Evolutionary conservation across 768 basidiomycete genomes (phyloP).

Genomic region (Suillus occidentalis): DNA sequence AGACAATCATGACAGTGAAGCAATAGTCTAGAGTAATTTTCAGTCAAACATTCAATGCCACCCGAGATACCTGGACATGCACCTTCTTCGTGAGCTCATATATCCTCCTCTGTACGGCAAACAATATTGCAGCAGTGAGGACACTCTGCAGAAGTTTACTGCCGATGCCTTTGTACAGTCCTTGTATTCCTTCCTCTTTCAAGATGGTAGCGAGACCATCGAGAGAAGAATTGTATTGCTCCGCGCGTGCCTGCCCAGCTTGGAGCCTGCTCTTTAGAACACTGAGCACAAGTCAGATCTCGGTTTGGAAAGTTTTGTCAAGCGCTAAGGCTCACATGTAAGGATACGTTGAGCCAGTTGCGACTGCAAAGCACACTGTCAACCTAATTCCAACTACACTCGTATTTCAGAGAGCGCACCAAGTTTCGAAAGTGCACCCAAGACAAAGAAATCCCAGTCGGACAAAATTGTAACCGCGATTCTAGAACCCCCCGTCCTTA

Average conservation of each 20-base stretch:
- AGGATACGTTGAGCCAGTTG: constrained; percentile 66
- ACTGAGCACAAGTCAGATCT: constrained; percentile 23
- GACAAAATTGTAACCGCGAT: constrained; percentile 53
- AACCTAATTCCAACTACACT: neutral
- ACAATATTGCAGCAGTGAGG: constrained; percentile 90
- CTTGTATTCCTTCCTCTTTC: constrained; percentile 74
- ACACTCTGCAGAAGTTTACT: constrained; percentile 93
- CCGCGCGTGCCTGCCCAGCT: constrained; percentile 66
- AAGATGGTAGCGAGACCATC: constrained; percentile 80
- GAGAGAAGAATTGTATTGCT: constrained; percentile 72
- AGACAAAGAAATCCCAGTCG: constrained; percentile 90
- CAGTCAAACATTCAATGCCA: neutral
- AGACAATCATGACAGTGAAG: neutral
- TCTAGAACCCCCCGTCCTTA: constrained; percentile 47
- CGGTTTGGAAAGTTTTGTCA: neutral
- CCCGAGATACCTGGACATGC: constrained; percentile 1
- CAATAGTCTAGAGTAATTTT: neutral
- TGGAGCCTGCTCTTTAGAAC: constrained; percentile 81
- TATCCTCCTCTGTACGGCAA: constrained; percentile 83
- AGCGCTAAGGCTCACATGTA: constrained; percentile 52
- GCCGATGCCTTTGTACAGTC: constrained; percentile 82
- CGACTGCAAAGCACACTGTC: constrained; percentile 33
- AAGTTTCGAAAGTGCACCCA: constrained; percentile 94
- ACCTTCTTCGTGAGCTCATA: constrained; percentile 69
- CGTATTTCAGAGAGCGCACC: constrained; percentile 39